phyloP scores from a whole-genome alignment of 1,139 yeast species.

The Magnusiomyces fungicola region DNA sequence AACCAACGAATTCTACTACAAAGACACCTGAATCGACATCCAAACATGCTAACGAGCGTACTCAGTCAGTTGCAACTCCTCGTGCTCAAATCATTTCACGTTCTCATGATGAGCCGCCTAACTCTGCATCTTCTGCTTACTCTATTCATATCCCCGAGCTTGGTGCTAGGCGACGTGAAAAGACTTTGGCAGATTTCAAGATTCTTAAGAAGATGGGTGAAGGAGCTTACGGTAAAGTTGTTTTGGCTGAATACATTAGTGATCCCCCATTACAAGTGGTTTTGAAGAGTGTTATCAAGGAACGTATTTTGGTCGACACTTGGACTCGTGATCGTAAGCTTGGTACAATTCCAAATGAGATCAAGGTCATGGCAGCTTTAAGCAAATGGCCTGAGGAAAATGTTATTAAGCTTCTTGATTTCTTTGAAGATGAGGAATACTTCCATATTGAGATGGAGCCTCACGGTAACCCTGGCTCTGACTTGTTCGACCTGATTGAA shows the following conservation, averaged over 20 bases:
- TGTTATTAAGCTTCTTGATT: constrained; percentile 75
- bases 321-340: constrained; percentile 90
- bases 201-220: constrained; percentile 80
- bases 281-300: constrained; percentile 84
- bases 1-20: not conserved
- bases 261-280: constrained; percentile 62
- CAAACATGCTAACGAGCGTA: constrained; percentile 3
- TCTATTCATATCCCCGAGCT: constrained; percentile 24
- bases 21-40: constrained; percentile 2
- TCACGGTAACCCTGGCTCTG: constrained; percentile 85
- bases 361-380: constrained; percentile 79
- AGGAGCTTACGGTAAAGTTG: constrained; percentile 94
- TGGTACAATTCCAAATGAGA: constrained; percentile 93
- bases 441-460: constrained; percentile 88
- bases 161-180: constrained; percentile 37
- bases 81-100: constrained; percentile 9
- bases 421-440: constrained; percentile 82
- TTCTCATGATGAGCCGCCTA: constrained; percentile 9
- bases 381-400: constrained; percentile 71
- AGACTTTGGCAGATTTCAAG: constrained; percentile 62
- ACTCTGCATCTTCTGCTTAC: constrained; percentile 14
- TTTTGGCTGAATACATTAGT: constrained; percentile 61
- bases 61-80: constrained; percentile 8
- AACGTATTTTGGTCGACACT: constrained; percentile 86
- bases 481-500: constrained; percentile 85